These are phyloP conservation scores for Notholithocarpus densiflorus DNA, from an alignment of 306 rosid species.

Conservation along the genomic window DNA sequence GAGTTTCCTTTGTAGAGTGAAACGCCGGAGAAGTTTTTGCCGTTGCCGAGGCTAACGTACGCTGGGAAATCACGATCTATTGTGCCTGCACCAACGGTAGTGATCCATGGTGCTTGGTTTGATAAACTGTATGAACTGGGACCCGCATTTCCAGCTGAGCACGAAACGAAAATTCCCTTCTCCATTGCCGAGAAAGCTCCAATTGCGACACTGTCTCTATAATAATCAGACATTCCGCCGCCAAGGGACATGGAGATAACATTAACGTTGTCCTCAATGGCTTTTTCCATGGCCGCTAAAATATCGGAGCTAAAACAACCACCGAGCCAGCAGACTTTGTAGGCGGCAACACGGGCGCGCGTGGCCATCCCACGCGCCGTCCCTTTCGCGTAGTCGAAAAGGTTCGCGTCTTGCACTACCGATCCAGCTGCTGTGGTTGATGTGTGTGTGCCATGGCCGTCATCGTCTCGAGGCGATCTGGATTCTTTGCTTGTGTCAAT, in stretches of 20 bases:
- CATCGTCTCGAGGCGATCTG: slow-evolving; percentile 64
- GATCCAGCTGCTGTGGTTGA: slow-evolving; percentile 75
- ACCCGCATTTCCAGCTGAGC: slow-evolving; percentile 75
- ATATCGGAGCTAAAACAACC: slow-evolving; percentile 58
- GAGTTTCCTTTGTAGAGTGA: slow-evolving; percentile 43
- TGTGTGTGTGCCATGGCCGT: slow-evolving; percentile 90
- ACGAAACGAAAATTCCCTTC: slow-evolving; percentile 66
- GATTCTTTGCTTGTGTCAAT: slow-evolving; percentile 39
- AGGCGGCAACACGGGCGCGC: slow-evolving; percentile 60
- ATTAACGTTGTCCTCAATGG: slow-evolving; percentile 63
- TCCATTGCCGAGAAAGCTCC: slow-evolving; percentile 81
- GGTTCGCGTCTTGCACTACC: slow-evolving; percentile 37
- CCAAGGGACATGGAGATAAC: slow-evolving; percentile 76
- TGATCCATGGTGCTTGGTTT: slow-evolving; percentile 88
- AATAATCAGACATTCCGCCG: slow-evolving; percentile 44
- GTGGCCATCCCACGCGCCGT: slow-evolving; percentile 85
- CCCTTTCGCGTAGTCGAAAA: slow-evolving; percentile 61
- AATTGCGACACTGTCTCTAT: slow-evolving; percentile 48
- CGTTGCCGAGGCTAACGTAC: slow-evolving; percentile 56
- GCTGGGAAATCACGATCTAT: slow-evolving; percentile 86
- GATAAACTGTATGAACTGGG: slow-evolving; percentile 38
- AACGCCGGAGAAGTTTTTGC: slow-evolving; percentile 57
- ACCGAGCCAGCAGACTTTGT: slow-evolving; percentile 70
- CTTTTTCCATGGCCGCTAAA: slow-evolving; percentile 66
- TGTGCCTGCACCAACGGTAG: slow-evolving; percentile 88